Percentiles rank a stretch among this genome's conserved stretches.
Conservation (phyloP, 2,329 filamentous ascomycete genomes). For the Thielaviopsis populi region DNA sequence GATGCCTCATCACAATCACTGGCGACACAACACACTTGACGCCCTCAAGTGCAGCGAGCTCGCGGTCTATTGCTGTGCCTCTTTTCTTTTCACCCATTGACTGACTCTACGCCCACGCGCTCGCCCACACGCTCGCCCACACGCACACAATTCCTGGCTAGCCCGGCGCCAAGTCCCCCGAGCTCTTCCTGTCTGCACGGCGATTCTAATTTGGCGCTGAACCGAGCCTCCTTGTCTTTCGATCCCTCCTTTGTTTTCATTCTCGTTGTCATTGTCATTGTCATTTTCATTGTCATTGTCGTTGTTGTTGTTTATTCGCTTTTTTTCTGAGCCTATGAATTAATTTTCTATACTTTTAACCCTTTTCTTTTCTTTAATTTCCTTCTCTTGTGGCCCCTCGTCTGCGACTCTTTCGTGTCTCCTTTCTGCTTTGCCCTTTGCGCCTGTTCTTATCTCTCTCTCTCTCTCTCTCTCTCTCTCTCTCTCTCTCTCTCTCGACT, state of each 20-base stretch:
- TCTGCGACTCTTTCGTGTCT: neutral
- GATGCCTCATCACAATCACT: neutral
- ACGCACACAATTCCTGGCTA: neutral
- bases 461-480: too few relatives aligned
- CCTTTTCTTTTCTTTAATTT: neutral
- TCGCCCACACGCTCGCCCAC: too few relatives aligned
- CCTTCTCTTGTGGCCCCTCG: neutral
- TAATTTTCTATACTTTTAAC: neutral
- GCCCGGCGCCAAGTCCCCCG: neutral
- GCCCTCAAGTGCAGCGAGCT: neutral
- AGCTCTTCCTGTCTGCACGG: too few relatives aligned
- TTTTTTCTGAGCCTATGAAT: neutral
- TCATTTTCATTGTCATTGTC: too few relatives aligned
- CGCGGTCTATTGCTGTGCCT: neutral
- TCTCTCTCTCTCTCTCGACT: too few relatives aligned
- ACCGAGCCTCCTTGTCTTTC: neutral
- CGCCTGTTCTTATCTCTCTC: too few relatives aligned
- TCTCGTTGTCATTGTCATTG: too few relatives aligned
- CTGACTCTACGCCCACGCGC: too few relatives aligned
- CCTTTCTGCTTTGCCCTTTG: neutral
- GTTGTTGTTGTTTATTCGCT: neutral
- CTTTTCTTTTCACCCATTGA: neutral
- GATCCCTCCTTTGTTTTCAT: constrained; percentile 1
- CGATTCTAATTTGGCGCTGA: neutral
- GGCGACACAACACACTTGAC: neutral